phyloP scores from a whole-genome alignment of 139 green algal species.

The Tetratostichococcus sp. region DNA sequence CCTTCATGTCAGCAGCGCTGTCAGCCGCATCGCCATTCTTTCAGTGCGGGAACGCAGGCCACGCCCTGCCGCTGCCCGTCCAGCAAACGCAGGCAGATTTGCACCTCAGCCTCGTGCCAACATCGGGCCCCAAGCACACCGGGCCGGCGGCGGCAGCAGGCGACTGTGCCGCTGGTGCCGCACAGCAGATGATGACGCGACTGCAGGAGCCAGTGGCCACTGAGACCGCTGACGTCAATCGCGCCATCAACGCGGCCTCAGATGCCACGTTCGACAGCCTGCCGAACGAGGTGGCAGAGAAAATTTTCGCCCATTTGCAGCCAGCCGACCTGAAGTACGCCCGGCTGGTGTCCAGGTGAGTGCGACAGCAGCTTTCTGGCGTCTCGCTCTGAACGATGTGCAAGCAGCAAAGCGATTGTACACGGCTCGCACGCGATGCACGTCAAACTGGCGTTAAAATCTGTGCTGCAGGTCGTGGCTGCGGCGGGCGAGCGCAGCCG shows the following conservation, averaged over 20 bases:
- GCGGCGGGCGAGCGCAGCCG: not conserved
- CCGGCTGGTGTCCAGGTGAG: not conserved
- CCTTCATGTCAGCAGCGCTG: not conserved
- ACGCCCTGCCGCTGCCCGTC: not conserved
- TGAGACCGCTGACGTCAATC: too few relatives aligned
- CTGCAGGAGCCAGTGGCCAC: too few relatives aligned
- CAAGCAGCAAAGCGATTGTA: too few relatives aligned
- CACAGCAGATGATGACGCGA: too few relatives aligned
- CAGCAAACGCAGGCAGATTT: not conserved
- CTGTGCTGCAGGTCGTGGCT: not conserved
- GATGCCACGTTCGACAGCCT: not conserved
- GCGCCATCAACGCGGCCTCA: not conserved
- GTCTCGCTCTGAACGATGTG: too few relatives aligned
- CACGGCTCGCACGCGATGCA: too few relatives aligned
- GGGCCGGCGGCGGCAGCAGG: too few relatives aligned
- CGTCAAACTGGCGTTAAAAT: too few relatives aligned
- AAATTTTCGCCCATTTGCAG: not conserved
- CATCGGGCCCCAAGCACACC: too few relatives aligned
- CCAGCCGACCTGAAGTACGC: not conserved
- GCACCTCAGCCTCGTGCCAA: not conserved
- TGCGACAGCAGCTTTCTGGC: not conserved
- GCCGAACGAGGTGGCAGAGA: not conserved
- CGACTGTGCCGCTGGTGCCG: too few relatives aligned
- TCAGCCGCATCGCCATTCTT: not conserved
- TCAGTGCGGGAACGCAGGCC: not conserved